phyloP scores from a whole-genome alignment of 169 alveolate genomes.

The Plasmodium chabaudi region DNA sequence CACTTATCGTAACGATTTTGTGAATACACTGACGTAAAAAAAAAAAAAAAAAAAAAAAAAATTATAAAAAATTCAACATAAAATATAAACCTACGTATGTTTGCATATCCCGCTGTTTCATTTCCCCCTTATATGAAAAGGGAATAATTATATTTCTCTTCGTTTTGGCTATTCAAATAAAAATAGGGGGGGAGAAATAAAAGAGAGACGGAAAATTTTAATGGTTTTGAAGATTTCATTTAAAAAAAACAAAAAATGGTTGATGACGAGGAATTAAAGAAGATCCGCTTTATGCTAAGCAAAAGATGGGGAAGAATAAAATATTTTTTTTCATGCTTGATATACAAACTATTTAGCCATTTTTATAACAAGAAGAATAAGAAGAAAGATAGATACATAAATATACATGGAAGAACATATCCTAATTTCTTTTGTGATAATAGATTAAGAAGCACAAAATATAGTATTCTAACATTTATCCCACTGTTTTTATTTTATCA shows the following conservation, averaged over 20 bases:
- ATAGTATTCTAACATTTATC: slow-evolving; percentile 90
- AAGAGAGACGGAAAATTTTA: neutral
- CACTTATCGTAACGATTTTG: no score
- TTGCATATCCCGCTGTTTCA: no score
- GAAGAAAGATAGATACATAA: slow-evolving; percentile 81
- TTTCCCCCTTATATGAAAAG: no score
- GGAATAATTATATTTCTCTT: no score
- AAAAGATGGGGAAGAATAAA: slow-evolving; percentile 50
- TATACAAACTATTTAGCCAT: slow-evolving; percentile 56
- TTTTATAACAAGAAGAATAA: slow-evolving; percentile 79
- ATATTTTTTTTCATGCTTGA: slow-evolving; percentile 49
- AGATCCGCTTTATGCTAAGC: slow-evolving; percentile 42
- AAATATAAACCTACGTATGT: no score
- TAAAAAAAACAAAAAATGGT: slow-evolving; percentile 25
- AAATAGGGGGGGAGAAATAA: neutral
- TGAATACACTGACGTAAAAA: no score
- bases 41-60: no score
- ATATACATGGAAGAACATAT: slow-evolving; percentile 82
- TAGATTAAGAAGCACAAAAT: slow-evolving; percentile 92
- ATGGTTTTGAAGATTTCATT: no score
- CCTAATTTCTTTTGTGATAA: slow-evolving; percentile 88
- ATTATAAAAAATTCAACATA: no score
- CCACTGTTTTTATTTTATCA: slow-evolving; percentile 94
- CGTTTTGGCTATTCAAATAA: neutral
- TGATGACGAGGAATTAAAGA: slow-evolving; percentile 60